Evolutionary conservation across 345 rosid genomes (phyloP).

Genomic region (Gossypium ekmanianum): DNA sequence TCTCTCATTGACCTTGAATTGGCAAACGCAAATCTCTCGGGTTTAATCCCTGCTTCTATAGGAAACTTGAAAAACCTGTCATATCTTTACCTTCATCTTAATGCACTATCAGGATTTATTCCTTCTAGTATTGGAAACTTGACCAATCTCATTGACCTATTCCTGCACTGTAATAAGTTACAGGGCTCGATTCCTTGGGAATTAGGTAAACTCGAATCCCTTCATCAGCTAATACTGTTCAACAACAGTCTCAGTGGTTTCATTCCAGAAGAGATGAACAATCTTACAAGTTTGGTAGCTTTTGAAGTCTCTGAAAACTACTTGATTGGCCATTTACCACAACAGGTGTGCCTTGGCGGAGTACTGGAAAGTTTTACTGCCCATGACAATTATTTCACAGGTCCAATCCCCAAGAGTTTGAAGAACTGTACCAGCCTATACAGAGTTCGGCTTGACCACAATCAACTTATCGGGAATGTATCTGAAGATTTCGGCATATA

Average conservation of each 20-base stretch:
- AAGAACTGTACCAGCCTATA: not conserved
- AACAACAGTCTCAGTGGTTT: not conserved
- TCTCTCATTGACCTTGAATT: not conserved
- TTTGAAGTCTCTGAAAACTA: not conserved
- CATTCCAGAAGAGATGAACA: conserved; percentile 3
- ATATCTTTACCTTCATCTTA: not conserved
- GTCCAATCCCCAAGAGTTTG: not conserved
- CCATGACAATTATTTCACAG: not conserved
- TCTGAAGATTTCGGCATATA: not conserved
- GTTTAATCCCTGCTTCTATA: conserved; percentile 9
- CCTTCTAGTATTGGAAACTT: not conserved
- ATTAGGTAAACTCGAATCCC: not conserved
- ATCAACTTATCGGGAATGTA: not conserved
- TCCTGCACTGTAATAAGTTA: not conserved
- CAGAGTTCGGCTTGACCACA: not conserved
- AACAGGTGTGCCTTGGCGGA: not conserved
- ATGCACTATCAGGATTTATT: not conserved
- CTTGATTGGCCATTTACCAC: not conserved
- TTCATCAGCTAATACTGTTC: not conserved
- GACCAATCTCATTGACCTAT: not conserved
- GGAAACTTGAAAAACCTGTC: not conserved
- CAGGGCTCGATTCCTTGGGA: not conserved
- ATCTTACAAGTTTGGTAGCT: not conserved
- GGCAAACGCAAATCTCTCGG: not conserved
- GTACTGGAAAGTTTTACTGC: not conserved